These are phyloP conservation scores for Glomus cerebriforme DNA, from an alignment of 192 early-diverging fungal species.

Conservation along the genomic window DNA sequence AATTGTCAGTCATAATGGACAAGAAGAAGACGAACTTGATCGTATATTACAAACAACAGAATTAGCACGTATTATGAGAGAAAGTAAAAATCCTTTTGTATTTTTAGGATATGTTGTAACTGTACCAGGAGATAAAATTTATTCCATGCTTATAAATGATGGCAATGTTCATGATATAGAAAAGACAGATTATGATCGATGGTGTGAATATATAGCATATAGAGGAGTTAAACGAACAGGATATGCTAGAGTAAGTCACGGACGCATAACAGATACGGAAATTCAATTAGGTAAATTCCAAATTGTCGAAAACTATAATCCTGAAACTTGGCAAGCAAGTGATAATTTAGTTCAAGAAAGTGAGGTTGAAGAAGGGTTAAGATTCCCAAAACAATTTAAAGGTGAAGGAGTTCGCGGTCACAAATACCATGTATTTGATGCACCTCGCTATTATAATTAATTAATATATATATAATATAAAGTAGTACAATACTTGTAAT, in stretches of 20 bases:
- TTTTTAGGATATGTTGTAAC: conserved; percentile 85
- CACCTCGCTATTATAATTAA: conserved; percentile 67
- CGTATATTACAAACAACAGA: conserved; percentile 76
- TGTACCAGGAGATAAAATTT: conserved; percentile 62
- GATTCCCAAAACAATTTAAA: conserved; percentile 70
- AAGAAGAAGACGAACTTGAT: conserved; percentile 76
- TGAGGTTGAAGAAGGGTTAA: conserved; percentile 52
- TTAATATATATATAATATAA: not conserved
- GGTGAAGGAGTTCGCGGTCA: conserved; percentile 72
- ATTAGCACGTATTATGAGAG: conserved; percentile 76
- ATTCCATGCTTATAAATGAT: conserved; percentile 63
- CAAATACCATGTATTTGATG: conserved; percentile 77
- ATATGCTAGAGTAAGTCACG: conserved; percentile 78
- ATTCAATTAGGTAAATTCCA: conserved; percentile 79
- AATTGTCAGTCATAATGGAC: conserved; percentile 82
- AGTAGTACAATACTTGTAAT: too few species aligned
- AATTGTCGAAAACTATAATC: conserved; percentile 47
- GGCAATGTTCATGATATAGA: conserved; percentile 79
- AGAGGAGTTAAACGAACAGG: conserved; percentile 72
- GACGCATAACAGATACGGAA: conserved; percentile 83
- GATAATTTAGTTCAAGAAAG: conserved; percentile 61
- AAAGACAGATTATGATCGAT: conserved; percentile 72
- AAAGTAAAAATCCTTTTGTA: conserved; percentile 72
- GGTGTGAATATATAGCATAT: conserved; percentile 85
- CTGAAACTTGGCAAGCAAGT: conserved; percentile 50